Base-by-base conservation (phyloP, 192 early-diverging fungal genomes). In the Endogone sp. region DNA sequence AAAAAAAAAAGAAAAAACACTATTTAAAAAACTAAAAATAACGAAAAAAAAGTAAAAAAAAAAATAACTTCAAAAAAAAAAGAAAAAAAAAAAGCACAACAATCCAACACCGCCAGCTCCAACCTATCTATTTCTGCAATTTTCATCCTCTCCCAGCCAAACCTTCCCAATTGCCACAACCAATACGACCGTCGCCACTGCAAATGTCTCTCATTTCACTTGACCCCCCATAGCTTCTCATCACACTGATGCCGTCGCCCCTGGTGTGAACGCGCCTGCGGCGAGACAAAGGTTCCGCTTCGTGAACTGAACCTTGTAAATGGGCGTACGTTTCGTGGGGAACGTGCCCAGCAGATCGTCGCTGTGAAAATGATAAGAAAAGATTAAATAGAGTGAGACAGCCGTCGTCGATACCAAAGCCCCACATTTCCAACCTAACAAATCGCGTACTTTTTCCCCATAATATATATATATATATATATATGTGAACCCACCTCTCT, bases 311-410 rank as follows among this genome's bases (percentile, higher is more conserved):
- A 96, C 82, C 62, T 85, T 85, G 72, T 93, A 94, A 26, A 96
- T 87, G 0, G 97, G 95, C 32, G 97, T 98, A 71, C 85, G 85
- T 76, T 98, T 98, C 2, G 97, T 99, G 11, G 86, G 86, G 76
- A 91, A 98, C 0, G 91, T 86, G 3, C 81, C 85, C 21, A 96
- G 68, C 58, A 89, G 84, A 55, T 89, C 85, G 44, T 49, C 60
- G 54, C 77, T 79, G 71, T 61, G 58, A 10, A 25, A 28, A 37
- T 8, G 26, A 24, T 25, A 64, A 24, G 25, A 29, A 66, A 61
- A n/a, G n/a, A n/a, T n/a, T n/a, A n/a, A n/a, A n/a, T 25, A 30
- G 32, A 31, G 26, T 54, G 37, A 54, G 29, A 24, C n/a, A 54
- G 13, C 37, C 4, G 20, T 3, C 10, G 49, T 9, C 9, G 25